phyloP scores from a whole-genome alignment of 1,139 yeast genomes.

The Candida frijolesensis region DNA sequence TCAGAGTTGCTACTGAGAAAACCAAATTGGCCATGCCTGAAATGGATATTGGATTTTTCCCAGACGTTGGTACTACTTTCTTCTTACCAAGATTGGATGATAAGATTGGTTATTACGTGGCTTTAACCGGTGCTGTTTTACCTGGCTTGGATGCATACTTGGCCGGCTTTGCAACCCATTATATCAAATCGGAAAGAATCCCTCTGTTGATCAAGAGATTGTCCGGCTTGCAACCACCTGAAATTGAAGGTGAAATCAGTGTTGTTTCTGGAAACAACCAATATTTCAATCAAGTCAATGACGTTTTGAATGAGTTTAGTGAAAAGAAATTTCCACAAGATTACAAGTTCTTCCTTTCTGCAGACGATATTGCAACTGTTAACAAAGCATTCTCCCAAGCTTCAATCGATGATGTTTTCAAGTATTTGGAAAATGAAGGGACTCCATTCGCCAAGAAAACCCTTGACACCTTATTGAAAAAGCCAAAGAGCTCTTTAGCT shows the following conservation, averaged over 20 bases:
- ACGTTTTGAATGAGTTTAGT: slow-evolving; percentile 76
- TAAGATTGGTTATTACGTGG: slow-evolving; percentile 80
- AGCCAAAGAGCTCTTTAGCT: slow-evolving; percentile 80
- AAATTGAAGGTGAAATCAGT: slow-evolving; percentile 29
- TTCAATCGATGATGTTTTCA: slow-evolving; percentile 63
- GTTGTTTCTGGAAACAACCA: slow-evolving; percentile 25
- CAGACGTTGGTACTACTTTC: slow-evolving; percentile 94
- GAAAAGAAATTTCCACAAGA: slow-evolving; percentile 65
- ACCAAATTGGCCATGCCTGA: slow-evolving; percentile 98
- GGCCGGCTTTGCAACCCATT: slow-evolving; percentile 91
- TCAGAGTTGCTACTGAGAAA: slow-evolving; percentile 86
- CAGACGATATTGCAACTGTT: slow-evolving; percentile 61
- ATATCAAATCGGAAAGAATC: slow-evolving; percentile 66
- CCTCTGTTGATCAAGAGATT: slow-evolving; percentile 66
- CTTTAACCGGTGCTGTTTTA: slow-evolving; percentile 81
- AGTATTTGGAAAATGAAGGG: slow-evolving; percentile 55
- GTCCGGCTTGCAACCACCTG: slow-evolving; percentile 54
- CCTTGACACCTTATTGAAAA: slow-evolving; percentile 53
- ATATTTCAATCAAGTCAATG: slow-evolving; percentile 63
- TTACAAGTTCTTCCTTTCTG: slow-evolving; percentile 60
- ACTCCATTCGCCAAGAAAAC: slow-evolving; percentile 70
- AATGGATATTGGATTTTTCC: slow-evolving; percentile 94
- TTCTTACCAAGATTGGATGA: slow-evolving; percentile 84
- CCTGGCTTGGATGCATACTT: slow-evolving; percentile 78
- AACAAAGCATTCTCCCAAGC: slow-evolving; percentile 66